phyloP scores from a whole-genome alignment of 768 basidiomycete species.

The Pleurotus platypus region DNA sequence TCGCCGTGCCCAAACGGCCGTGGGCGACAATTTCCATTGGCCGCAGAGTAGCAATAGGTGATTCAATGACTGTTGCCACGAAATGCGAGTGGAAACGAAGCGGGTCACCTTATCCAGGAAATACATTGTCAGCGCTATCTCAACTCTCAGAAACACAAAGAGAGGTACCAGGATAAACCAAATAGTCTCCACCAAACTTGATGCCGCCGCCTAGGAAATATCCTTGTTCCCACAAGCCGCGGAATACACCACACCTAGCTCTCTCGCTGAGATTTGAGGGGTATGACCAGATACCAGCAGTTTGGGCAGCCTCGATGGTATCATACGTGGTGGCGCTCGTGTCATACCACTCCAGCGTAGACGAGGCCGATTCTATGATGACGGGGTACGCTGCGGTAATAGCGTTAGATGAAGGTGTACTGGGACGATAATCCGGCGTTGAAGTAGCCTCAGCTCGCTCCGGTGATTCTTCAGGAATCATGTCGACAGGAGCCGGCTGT shows the following conservation, averaged over 20 bases:
- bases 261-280: constrained; percentile 62
- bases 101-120: constrained; percentile 67
- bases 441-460: background rate
- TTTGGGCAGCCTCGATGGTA: constrained; percentile 57
- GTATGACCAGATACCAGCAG: constrained; percentile 75
- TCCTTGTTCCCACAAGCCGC: constrained; percentile 77
- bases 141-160: background rate
- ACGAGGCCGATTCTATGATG: constrained; percentile 65
- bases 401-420: background rate
- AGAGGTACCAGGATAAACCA: constrained; percentile 88
- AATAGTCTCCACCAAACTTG: constrained; percentile 93
- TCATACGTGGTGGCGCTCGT: constrained; percentile 39
- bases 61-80: constrained; percentile 75
- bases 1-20: constrained; percentile 92
- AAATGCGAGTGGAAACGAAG: constrained; percentile 97
- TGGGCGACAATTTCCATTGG: constrained; percentile 97
- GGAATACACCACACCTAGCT: constrained; percentile 78
- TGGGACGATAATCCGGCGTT: background rate
- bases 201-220: constrained; percentile 88
- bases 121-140: background rate
- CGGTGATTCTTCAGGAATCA: constrained; percentile 6
- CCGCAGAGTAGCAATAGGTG: constrained; percentile 52
- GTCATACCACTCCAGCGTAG: constrained; percentile 66
- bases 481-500: constrained; percentile 5
- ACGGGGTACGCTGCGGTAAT: constrained; percentile 41